Evolutionary conservation across 2,329 filamentous ascomycete genomes (phyloP).

Genomic region (Cercospora berteroae): DNA sequence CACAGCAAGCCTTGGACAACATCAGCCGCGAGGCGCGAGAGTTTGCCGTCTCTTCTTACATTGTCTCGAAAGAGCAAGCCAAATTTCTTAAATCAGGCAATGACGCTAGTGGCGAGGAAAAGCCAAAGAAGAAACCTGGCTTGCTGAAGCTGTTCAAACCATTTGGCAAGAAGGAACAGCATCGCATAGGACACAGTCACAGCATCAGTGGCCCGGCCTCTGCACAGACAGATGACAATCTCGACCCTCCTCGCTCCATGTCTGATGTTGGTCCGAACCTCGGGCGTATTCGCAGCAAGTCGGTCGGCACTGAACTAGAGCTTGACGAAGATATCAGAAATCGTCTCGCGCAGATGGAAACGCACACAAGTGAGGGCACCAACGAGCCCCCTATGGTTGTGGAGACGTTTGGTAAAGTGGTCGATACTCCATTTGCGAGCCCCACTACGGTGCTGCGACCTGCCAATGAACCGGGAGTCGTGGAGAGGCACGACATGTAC

Average conservation of each 20-base stretch:
- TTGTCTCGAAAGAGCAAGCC: constrained; percentile 16
- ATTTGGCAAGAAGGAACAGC: constrained; percentile 23
- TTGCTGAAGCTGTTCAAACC: constrained; percentile 32
- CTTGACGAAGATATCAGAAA: constrained; percentile 19
- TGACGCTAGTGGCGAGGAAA: neutral
- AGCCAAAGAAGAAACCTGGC: constrained; percentile 31
- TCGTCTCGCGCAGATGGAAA: constrained; percentile 23
- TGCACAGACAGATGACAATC: constrained; percentile 14
- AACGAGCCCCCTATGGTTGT: neutral
- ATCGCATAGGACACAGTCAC: constrained; percentile 10
- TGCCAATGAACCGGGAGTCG: constrained; percentile 35
- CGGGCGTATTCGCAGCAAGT: constrained; percentile 26
- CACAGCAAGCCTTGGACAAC: constrained; percentile 45
- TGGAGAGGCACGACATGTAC: constrained; percentile 47
- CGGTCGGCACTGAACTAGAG: constrained; percentile 18
- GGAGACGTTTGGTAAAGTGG: constrained; percentile 12
- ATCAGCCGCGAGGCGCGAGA: constrained; percentile 38
- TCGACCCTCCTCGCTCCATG: constrained; percentile 30
- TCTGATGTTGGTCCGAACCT: constrained; percentile 31
- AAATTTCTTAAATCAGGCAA: neutral
- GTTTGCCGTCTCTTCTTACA: constrained; percentile 14
- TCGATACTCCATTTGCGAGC: constrained; percentile 33
- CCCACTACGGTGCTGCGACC: constrained; percentile 23
- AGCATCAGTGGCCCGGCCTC: constrained; percentile 16
- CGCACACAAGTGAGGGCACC: constrained; percentile 16